phyloP scores from a whole-genome alignment of 768 basidiomycete species.

The Mycena polygramma region DNA sequence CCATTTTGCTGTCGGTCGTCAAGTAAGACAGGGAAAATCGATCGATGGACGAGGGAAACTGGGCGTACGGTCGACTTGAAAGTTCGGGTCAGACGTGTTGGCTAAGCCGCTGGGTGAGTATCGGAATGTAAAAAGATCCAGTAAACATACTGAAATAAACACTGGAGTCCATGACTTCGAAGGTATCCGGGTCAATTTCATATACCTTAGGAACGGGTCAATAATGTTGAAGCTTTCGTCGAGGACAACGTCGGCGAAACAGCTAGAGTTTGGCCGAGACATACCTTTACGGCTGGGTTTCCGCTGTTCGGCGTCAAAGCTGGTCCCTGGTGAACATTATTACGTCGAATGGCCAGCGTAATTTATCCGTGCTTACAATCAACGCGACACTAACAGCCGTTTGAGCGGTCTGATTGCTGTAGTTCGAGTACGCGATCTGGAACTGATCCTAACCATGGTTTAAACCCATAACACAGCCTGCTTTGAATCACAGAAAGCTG shows the following conservation, averaged over 20 bases:
- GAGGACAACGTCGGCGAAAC: no score
- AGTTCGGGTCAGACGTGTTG: constrained; percentile 43
- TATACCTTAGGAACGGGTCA: constrained; percentile 40
- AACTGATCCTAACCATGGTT: constrained; percentile 49
- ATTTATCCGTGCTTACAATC: constrained; percentile 32
- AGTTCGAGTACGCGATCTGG: constrained; percentile 55
- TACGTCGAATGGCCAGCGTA: background rate
- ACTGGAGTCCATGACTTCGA: constrained; percentile 54
- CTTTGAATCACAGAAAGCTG: background rate
- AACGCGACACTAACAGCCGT: constrained; percentile 48
- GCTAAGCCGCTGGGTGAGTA: constrained; percentile 28
- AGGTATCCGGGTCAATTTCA: constrained; percentile 58
- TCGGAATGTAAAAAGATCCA: background rate
- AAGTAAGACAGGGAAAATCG: constrained; percentile 6
- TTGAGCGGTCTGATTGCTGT: constrained; percentile 45
- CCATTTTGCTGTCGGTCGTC: constrained; percentile 46
- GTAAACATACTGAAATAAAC: constrained; percentile 45
- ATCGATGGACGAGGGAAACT: background rate
- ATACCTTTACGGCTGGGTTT: constrained; percentile 56
- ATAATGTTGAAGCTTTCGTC: no score
- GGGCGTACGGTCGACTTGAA: constrained; percentile 38
- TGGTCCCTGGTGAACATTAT: constrained; percentile 35
- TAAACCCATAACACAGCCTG: background rate
- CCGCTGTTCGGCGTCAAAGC: constrained; percentile 56
- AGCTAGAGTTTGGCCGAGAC: constrained; percentile 26